phyloP scores from a whole-genome alignment of 1,139 yeast genomes.

The Zygosaccharomyces sapae region DNA sequence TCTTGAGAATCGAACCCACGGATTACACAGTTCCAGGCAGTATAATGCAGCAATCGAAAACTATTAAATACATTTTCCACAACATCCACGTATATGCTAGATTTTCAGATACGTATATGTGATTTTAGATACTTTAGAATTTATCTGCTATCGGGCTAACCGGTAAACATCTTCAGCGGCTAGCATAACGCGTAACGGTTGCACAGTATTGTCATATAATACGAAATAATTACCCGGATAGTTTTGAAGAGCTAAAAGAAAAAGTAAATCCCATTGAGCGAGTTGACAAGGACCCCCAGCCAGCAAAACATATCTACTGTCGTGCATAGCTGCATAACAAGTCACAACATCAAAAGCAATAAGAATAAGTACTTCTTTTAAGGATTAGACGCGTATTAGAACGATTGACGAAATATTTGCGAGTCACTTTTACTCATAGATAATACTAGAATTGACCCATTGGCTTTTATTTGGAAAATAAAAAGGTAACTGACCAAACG shows the following conservation, averaged over 20 bases:
- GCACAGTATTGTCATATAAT: too few species aligned
- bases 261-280: constrained; percentile 4
- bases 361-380: not conserved
- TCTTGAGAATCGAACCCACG: too few species aligned
- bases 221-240: not conserved
- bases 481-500: not conserved
- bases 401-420: not conserved
- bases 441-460: not conserved
- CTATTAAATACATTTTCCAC: too few species aligned
- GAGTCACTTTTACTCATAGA: not conserved
- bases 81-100: too few species aligned
- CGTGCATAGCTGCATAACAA: not conserved
- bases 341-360: not conserved
- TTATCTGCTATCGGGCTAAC: too few species aligned
- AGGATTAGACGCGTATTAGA: not conserved
- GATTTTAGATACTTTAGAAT: too few species aligned
- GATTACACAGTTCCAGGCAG: too few species aligned
- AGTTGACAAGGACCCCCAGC: not conserved
- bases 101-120: too few species aligned
- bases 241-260: not conserved
- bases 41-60: too few species aligned
- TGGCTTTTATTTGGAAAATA: not conserved
- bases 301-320: not conserved
- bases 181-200: too few species aligned
- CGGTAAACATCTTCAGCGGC: too few species aligned